Percentiles rank a stretch among this genome's conserved stretches.
phyloP scores from a whole-genome alignment of 371 early-diverging fungal genomes.

The Apophysomyces ossiformis region DNA sequence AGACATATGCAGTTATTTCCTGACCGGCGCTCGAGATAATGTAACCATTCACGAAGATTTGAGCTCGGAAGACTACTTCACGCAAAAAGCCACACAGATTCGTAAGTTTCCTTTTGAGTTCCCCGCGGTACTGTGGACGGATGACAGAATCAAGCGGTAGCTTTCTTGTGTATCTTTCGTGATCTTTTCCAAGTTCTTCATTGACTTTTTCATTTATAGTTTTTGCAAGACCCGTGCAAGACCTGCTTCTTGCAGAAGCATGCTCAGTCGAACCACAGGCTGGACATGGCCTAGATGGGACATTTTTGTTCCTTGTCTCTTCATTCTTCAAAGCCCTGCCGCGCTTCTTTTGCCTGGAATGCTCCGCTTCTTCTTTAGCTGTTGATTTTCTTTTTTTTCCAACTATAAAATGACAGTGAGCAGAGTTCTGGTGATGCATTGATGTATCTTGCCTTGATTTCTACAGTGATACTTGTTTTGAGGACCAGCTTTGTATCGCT shows the following conservation, averaged over 20 bases:
- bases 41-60: background rate
- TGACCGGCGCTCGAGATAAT: background rate
- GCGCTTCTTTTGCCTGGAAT: background rate
- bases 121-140: background rate
- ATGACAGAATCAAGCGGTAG: background rate
- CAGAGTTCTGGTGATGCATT: too few species aligned
- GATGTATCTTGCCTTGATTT: too few species aligned
- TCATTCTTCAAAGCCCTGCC: background rate
- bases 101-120: background rate
- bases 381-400: background rate
- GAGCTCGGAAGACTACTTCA: background rate
- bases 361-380: background rate
- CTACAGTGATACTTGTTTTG: too few species aligned
- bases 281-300: too few species aligned
- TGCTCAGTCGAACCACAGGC: background rate
- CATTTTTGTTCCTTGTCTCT: too few species aligned
- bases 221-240: background rate
- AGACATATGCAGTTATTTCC: background rate
- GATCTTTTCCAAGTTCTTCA: background rate
- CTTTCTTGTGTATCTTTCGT: background rate
- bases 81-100: background rate
- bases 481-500: too few species aligned
- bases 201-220: background rate
- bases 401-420: background rate
- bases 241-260: background rate